Evolutionary conservation across 495 filamentous ascomycete genomes (phyloP), one percentile per base, ranked within the genome.

Genomic region (Hyaloscypha variabilis): DNA sequence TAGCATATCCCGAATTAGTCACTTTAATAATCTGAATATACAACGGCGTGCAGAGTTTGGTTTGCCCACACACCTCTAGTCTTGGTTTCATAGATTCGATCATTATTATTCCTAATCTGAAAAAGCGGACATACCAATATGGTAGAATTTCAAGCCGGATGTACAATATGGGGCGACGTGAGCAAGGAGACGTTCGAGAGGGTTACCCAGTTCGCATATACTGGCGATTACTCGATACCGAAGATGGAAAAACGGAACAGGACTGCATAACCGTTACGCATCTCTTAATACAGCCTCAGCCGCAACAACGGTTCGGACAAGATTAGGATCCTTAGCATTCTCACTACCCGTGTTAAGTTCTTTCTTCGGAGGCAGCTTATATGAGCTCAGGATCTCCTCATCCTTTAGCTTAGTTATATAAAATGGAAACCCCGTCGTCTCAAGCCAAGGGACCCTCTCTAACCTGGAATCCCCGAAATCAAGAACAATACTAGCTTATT

Each of bases 121-220:
- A n/a, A n/a, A n/a, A n/a, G n/a, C n/a, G n/a, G n/a, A n/a, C n/a
- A n/a, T n/a, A n/a, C n/a, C n/a, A n/a, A n/a, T n/a, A 39, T 60
- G 31, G 0, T 6, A 31, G 60, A 62, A 53, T 28, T 24, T 14
- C 24, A 62, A 53, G 25, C 8, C 10, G 46, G 39, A 28, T 62
- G 60, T 24, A 30, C 21, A 25, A 52, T 62, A 52, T 62, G 1
- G 60, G 28, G 24, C 6, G 42, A 62, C 25, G 46, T 62, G 11
- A 53, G 46, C 26, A 62, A 53, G 60, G 60, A 62, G 46, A 62
- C 60, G 23, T 62, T 62, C 39, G 42, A 62, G 60, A 31, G 60
- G 21, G 52, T 62, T 54, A 25, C 50, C 23, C 60, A 62, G 39
- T 28, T 62, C 29, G 60, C 60, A 52, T 62, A 53, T 49, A 53